Evolutionary conservation across 108 stramenopile species (phyloP).

Genomic region (Fragilariopsis cylindrus): DNA sequence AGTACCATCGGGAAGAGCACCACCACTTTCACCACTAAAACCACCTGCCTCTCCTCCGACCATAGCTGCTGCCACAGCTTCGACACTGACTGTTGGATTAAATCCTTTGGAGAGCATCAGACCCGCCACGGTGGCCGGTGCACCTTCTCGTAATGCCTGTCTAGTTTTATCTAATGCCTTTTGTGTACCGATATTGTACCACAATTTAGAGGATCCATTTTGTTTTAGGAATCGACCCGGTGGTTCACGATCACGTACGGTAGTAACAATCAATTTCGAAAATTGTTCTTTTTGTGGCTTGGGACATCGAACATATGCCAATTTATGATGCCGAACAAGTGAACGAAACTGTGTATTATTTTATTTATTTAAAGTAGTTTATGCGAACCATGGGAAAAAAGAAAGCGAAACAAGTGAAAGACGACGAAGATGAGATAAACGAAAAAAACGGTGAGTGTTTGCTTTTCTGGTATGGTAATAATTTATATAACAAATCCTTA

Average conservation of each 20-base stretch:
- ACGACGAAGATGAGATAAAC: too few relatives aligned
- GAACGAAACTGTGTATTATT: constrained; percentile 57
- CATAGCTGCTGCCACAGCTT: not conserved
- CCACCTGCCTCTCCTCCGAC: too few relatives aligned
- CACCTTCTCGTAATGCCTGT: constrained; percentile 85
- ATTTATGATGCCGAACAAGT: constrained; percentile 71
- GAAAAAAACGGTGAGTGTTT: too few relatives aligned
- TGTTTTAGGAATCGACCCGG: constrained; percentile 87
- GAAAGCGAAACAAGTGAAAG: too few relatives aligned
- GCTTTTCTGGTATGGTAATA: too few relatives aligned
- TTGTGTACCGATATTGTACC: constrained; percentile 88
- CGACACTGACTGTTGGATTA: not conserved
- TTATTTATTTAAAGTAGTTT: too few relatives aligned
- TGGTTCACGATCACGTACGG: constrained; percentile 62
- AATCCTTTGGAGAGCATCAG: constrained; percentile 5
- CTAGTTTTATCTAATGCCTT: constrained; percentile 85
- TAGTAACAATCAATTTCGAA: constrained; percentile 70
- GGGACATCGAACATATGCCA: constrained; percentile 76
- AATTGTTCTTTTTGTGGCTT: constrained; percentile 82
- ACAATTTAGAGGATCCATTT: constrained; percentile 70
- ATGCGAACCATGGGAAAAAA: too few relatives aligned
- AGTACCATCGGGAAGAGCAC: too few relatives aligned
- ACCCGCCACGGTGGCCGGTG: constrained; percentile 43
- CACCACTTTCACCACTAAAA: too few relatives aligned
- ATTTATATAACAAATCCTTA: too few relatives aligned